Evolutionary conservation across 257 asterid genomes (phyloP).

Genomic region (Oldenlandia corymbosa): DNA sequence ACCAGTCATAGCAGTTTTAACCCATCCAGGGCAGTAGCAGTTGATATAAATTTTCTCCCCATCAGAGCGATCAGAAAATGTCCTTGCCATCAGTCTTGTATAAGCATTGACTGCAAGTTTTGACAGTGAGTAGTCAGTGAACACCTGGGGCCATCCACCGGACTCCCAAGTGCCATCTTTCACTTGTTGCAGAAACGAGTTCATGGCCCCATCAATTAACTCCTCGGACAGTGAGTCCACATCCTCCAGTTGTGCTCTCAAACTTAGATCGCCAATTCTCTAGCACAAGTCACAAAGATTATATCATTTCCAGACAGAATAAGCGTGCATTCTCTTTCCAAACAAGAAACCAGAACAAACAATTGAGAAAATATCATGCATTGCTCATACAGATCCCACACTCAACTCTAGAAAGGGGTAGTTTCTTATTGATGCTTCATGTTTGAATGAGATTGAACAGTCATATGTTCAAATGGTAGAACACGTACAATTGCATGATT

Average conservation of each 20-base stretch:
- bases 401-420: neutral
- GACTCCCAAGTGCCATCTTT: constrained; percentile 71
- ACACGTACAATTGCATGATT: no score
- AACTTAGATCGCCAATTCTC: constrained; percentile 58
- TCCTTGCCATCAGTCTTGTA: constrained; percentile 56
- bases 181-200: constrained; percentile 52
- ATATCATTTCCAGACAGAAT: neutral
- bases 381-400: neutral
- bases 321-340: neutral
- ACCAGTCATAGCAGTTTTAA: constrained; percentile 88
- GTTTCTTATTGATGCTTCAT: neutral
- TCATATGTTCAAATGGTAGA: neutral
- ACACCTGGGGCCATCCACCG: constrained; percentile 84
- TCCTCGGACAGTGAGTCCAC: constrained; percentile 58
- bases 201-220: constrained; percentile 49
- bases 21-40: constrained; percentile 96
- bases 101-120: constrained; percentile 68
- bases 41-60: constrained; percentile 63
- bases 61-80: constrained; percentile 41
- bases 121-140: constrained; percentile 83
- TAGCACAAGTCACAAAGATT: constrained; percentile 15
- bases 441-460: no score
- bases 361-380: neutral
- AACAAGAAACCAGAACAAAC: neutral
- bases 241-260: constrained; percentile 64